A percentile compares a stretch with the other conserved stretches of the same genome.
phyloP scores from a whole-genome alignment of 2,329 filamentous ascomycete species.

The Metarhizium robertsii region DNA sequence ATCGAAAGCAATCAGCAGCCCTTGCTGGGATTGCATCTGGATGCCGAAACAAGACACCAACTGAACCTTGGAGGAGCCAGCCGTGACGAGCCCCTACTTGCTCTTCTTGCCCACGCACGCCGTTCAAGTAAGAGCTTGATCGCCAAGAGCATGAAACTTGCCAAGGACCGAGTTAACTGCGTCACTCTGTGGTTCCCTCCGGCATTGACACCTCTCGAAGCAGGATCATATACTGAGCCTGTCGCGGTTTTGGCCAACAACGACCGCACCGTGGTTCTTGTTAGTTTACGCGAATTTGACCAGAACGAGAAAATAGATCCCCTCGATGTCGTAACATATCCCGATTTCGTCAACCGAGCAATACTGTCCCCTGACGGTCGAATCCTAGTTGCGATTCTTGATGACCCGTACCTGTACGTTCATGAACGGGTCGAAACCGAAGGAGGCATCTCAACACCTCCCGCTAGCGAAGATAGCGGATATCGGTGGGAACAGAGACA shows the following conservation, averaged over 20 bases:
- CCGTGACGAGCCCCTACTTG: constrained; percentile 22
- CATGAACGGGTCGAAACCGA: constrained; percentile 48
- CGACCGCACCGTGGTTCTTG: constrained; percentile 79
- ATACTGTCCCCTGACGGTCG: constrained; percentile 85
- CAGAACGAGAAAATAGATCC: constrained; percentile 38
- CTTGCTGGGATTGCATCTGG: constrained; percentile 12
- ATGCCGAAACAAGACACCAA: constrained; percentile 10
- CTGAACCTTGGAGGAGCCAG: constrained; percentile 26
- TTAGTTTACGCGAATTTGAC: constrained; percentile 58
- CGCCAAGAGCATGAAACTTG: constrained; percentile 44
- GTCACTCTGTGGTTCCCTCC: constrained; percentile 55
- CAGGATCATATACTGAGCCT: constrained; percentile 36
- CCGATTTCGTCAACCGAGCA: constrained; percentile 85
- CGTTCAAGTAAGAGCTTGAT: constrained; percentile 34
- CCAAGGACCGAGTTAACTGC: constrained; percentile 55
- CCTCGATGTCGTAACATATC: constrained; percentile 62
- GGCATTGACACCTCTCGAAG: constrained; percentile 14
- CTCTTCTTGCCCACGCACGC: constrained; percentile 28
- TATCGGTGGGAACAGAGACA: constrained; percentile 43
- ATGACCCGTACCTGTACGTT: constrained; percentile 79
- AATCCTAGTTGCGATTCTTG: constrained; percentile 73
- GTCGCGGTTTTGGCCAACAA: constrained; percentile 82
- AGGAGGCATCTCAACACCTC: constrained; percentile 13
- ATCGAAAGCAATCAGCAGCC: constrained; percentile 19
- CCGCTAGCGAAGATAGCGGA: constrained; percentile 16